Conservation (phyloP, 2,329 filamentous ascomycete species). For the Atkinsonella texensis region DNA sequence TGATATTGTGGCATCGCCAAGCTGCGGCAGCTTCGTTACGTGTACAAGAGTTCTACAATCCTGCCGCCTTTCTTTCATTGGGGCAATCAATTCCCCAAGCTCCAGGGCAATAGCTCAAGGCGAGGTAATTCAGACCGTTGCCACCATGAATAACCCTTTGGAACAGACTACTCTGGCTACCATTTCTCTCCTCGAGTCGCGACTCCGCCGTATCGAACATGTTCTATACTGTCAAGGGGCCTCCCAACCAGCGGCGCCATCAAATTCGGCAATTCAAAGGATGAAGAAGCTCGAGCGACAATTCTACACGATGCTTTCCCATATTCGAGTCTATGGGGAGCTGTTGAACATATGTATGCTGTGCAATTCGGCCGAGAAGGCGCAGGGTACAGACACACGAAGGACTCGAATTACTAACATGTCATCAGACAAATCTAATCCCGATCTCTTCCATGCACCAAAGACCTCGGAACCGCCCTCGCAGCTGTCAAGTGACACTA, state of each 20-base stretch:
- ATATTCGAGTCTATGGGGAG: conserved; percentile 44
- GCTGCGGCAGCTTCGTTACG: too few species aligned
- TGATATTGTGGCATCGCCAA: not conserved
- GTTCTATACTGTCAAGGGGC: conserved; percentile 38
- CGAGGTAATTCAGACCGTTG: not conserved
- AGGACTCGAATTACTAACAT: not conserved
- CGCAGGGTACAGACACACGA: not conserved
- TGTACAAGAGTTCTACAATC: too few species aligned
- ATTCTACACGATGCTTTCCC: conserved; percentile 36
- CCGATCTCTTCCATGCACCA: conserved; percentile 41
- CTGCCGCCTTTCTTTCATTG: too few species aligned
- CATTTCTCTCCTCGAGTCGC: conserved; percentile 43
- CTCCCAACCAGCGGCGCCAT: conserved; percentile 19
- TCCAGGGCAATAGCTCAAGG: too few species aligned
- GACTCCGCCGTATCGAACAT: conserved; percentile 48
- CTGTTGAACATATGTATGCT: conserved; percentile 47
- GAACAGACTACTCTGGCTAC: conserved; percentile 44
- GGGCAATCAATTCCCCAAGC: too few species aligned
- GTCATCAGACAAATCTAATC: conserved; percentile 37
- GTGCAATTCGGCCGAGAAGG: not conserved
- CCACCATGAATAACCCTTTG: conserved; percentile 24
- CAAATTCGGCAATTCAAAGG: conserved; percentile 29
- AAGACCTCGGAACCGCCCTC: conserved; percentile 34
- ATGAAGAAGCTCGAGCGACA: conserved; percentile 42
- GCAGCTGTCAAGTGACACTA: conserved; percentile 36